These are phyloP conservation scores for Erythrophleum ivorense DNA, from an alignment of 331 rosid genomes.

Conservation along the genomic window DNA sequence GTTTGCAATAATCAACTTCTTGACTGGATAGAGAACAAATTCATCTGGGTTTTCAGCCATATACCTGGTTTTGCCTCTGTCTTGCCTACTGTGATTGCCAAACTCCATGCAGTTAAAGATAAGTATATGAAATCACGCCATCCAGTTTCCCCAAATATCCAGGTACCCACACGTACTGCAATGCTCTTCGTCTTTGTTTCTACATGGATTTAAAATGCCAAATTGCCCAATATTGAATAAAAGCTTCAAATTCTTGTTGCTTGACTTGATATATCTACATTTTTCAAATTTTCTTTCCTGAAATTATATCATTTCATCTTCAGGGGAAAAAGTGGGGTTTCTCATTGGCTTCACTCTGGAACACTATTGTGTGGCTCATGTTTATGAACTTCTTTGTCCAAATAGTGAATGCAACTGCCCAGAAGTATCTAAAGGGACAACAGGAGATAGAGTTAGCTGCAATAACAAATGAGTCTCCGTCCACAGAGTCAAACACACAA, in stretches of 20 bases:
- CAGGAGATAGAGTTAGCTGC: constrained; percentile 63
- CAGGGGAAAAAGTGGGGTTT: constrained; percentile 88
- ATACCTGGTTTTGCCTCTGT: constrained; percentile 79
- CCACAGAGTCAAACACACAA: constrained; percentile 38
- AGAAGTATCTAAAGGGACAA: constrained; percentile 72
- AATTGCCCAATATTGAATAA: constrained; percentile 20
- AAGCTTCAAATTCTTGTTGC: constrained; percentile 20
- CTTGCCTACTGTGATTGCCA: constrained; percentile 62
- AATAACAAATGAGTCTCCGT: constrained; percentile 42
- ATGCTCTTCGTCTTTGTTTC: constrained; percentile 27
- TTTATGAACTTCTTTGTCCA: constrained; percentile 84
- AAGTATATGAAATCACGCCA: constrained; percentile 72
- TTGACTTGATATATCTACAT: background rate
- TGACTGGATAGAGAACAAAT: constrained; percentile 90
- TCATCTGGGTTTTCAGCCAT: constrained; percentile 86
- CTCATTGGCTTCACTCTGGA: constrained; percentile 86
- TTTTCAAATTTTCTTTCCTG: background rate
- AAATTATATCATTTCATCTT: constrained; percentile 26
- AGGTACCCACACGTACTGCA: constrained; percentile 56
- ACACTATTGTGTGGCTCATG: constrained; percentile 95
- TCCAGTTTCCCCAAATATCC: constrained; percentile 54
- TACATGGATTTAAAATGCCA: constrained; percentile 20
- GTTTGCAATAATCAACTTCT: constrained; percentile 99
- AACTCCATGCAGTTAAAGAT: constrained; percentile 68
- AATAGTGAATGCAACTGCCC: constrained; percentile 90